Percentiles rank a stretch among this genome's conserved stretches.
These are phyloP conservation scores for Lithocarpus polystachyus DNA, from an alignment of 306 rosid genomes.

Conservation along the genomic window DNA sequence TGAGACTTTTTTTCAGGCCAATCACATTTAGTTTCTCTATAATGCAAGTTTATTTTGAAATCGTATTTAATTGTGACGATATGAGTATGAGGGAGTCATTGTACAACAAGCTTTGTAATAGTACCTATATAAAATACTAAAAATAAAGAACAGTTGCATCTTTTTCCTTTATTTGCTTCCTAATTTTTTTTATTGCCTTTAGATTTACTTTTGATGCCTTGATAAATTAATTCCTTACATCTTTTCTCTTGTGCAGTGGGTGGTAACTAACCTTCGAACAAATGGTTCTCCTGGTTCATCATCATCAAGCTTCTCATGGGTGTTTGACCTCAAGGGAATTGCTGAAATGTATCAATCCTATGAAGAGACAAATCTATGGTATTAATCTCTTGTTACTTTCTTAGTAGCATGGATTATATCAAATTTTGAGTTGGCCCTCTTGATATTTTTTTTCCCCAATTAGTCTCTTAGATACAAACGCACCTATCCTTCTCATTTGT, in stretches of 20 bases:
- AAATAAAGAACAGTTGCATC: not conserved
- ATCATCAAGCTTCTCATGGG: slow-evolving; percentile 69
- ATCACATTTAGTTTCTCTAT: not conserved
- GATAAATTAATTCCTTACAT: not conserved
- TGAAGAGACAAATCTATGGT: slow-evolving; percentile 91
- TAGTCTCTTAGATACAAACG: not conserved
- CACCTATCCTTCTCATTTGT: not conserved
- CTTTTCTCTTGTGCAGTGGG: slow-evolving; percentile 62
- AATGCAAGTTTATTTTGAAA: not conserved
- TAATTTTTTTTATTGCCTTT: not conserved
- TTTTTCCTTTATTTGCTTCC: not conserved
- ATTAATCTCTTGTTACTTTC: slow-evolving; percentile 20
- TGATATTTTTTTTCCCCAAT: not conserved
- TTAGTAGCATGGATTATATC: not conserved
- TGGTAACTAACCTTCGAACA: slow-evolving; percentile 82
- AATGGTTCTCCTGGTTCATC: slow-evolving; percentile 41
- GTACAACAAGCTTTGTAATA: not conserved
- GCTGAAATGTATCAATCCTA: slow-evolving; percentile 86
- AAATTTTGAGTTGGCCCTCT: not conserved
- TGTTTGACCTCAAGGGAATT: slow-evolving; percentile 78
- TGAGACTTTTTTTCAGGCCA: not conserved
- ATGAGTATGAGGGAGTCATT: not conserved
- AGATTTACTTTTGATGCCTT: not conserved
- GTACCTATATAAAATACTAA: not conserved
- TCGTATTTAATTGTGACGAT: not conserved